Base-by-base conservation (phyloP, 176 grass and related monocot species). In the Oryza longistaminata region DNA sequence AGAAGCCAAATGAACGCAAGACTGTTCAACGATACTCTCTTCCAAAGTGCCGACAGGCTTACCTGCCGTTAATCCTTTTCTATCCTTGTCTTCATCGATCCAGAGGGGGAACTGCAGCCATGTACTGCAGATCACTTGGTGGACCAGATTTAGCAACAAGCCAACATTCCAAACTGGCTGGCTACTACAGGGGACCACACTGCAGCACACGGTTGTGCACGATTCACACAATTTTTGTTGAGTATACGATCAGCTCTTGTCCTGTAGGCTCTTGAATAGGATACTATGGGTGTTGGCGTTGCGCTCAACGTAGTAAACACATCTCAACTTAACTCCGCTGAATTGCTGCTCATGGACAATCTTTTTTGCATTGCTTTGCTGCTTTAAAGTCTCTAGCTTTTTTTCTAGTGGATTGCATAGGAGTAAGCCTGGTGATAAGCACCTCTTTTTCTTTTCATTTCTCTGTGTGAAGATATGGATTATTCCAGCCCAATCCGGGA, bases 61-160 rank as follows among this genome's bases (percentile, higher is more conserved):
- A 79, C 88, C 88, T 79, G 84, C 31, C 80, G 88, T 78, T 73
- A 60, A 90, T 90, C 88, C 53, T 77, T 86, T 86, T 82, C 88
- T n/a, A 40, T 35, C 44, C 22, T 66, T 71, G 83, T 86, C 81
- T 27, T 73, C 61, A 40, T 75, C 58, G 58, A 62, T 62, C 62
- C 14, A n/a, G 25, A n/a, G 25, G 27, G 60, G 64, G 71, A 69
- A 46, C 73, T 50, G 71, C 71, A 42, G 68, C 76, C 61, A 81
- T 81, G 44, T 27, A 13, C 46, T n/a, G 1, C 11, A 26, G 40
- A 40, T 67, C 62, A 43, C 70, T 26, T 76, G 79, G 82, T 83
- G 79, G 81, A n/a, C 81, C 81, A 61, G 58, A n/a, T n/a, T n/a
- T 62, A 24, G 61, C 78, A 78, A 58, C 58, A 71, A 73, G 39